Evolutionary conservation across 805 yeast genomes (phyloP), one percentile per base, ranked within the genome.

Genomic region (Candida namnaoensis): DNA sequence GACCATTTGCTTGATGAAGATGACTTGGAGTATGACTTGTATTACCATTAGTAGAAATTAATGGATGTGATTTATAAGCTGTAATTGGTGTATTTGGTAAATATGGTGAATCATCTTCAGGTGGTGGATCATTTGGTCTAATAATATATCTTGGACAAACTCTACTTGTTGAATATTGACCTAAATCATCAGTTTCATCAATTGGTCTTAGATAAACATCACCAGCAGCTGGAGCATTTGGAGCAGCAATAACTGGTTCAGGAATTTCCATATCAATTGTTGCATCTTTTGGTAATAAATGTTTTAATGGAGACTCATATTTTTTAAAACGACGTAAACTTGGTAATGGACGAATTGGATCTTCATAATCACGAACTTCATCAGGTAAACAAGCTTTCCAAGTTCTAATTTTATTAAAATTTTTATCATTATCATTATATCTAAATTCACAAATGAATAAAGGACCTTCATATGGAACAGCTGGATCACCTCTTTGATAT

Each of bases 301-400:
- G 79, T 56, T 80, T 81, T 51, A 93, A 71, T 12, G 98, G 98
- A 6, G 96, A 88, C 41, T 85, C 88, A 53, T 76, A 80, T 55
- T 82, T 80, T 56, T 80, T 80, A 57, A 84, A 71, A 49, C 76
- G 74, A 54, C 90, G 72, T 41, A 85, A 76, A 44, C 77, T 79
- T 42, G 72, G 67, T 39, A 91, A 71, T 7, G 91, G 88, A 34
- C 77, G 76, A 23, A 84, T 78, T 32, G 85, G 83, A 54, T 90
- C 97, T 53, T 86, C 91, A 41, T 65, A 53, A 48, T 84, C 88
- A 53, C 98, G 78, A 38, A 91, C 84, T 61, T 91, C 98, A 62
- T 93, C 98, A 0, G 99, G 99, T 50, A 93, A 72, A 68, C 98
- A 93, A 7, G 97, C 97, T 62, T 88, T 91, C 99, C 99, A 93